Conservation (phyloP, 1,139 yeast species). For the Wickerhamomyces sp. region DNA sequence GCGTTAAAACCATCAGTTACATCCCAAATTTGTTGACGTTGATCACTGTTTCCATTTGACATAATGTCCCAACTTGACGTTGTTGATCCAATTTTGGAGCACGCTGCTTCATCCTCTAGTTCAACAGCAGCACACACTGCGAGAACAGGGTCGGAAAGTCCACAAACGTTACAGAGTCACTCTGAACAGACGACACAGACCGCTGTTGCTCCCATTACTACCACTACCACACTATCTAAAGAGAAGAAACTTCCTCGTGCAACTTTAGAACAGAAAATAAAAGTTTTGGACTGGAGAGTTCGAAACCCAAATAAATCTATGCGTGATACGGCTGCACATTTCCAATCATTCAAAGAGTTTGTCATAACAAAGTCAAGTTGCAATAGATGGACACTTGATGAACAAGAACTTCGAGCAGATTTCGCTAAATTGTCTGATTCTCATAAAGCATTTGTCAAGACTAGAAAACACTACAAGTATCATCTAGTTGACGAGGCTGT, state of each 20-base stretch:
- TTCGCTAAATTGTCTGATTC: conserved; percentile 3
- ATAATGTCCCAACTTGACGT: no score
- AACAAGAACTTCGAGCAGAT: conserved; percentile 19
- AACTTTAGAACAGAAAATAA: conserved; percentile 30
- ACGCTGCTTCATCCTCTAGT: no score
- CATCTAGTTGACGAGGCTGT: conserved; percentile 29
- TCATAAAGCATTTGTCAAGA: conserved; percentile 3
- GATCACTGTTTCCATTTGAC: no score
- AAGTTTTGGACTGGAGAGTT: conserved; percentile 29
- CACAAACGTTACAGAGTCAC: no score
- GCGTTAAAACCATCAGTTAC: no score
- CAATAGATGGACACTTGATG: conserved; percentile 31
- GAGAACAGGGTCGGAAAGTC: no score
- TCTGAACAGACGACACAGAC: no score
- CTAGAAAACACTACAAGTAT: conserved; percentile 5
- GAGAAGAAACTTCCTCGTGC: conserved; percentile 29
- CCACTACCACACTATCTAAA: no score
- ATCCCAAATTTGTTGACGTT: no score
- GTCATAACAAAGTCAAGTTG: conserved; percentile 30
- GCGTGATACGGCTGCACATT: conserved; percentile 27
- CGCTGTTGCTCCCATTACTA: no score
- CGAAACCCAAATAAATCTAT: conserved; percentile 26
- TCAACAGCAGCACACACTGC: no score
- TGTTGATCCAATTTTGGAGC: no score
- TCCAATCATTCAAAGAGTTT: conserved; percentile 24